Conservation (phyloP, 148 eudicot species). For the Talinum fruticosum region DNA sequence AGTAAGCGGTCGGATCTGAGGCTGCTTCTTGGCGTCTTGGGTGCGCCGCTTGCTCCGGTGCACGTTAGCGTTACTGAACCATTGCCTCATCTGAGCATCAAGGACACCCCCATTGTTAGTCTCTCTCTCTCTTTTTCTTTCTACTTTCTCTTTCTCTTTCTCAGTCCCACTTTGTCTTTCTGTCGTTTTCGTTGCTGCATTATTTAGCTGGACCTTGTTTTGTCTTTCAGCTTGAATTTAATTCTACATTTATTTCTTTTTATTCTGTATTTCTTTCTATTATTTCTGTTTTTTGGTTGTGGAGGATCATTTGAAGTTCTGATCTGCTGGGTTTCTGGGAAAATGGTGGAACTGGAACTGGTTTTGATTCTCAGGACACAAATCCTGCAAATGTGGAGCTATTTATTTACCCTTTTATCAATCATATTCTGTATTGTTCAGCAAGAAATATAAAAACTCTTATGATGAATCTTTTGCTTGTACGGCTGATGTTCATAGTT, state of each 20-base stretch:
- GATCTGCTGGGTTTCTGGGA: constrained; percentile 13
- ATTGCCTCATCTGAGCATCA: constrained; percentile 77
- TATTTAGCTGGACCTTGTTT: constrained; percentile 8
- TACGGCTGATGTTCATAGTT: neutral
- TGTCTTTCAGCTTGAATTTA: constrained; percentile 2
- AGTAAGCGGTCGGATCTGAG: constrained; percentile 74
- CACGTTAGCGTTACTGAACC: constrained; percentile 64
- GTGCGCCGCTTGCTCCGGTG: constrained; percentile 94
- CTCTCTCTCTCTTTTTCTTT: neutral
- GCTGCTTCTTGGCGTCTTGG: constrained; percentile 79
- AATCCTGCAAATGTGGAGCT: neutral
- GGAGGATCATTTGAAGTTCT: neutral
- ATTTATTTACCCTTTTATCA: neutral
- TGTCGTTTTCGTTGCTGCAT: constrained; percentile 1
- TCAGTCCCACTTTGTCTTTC: constrained; percentile 8
- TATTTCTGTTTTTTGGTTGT: neutral
- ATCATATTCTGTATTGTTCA: neutral
- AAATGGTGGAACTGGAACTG: neutral
- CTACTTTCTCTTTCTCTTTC: constrained; percentile 1
- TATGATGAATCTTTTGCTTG: neutral
- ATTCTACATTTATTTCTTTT: neutral
- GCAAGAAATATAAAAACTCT: neutral
- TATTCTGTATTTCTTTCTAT: neutral
- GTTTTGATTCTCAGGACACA: neutral
- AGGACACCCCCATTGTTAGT: constrained; percentile 90